These are phyloP conservation scores for Coemansia nantahalensis DNA, from an alignment of 192 early-diverging fungal genomes.

Conservation along the genomic window DNA sequence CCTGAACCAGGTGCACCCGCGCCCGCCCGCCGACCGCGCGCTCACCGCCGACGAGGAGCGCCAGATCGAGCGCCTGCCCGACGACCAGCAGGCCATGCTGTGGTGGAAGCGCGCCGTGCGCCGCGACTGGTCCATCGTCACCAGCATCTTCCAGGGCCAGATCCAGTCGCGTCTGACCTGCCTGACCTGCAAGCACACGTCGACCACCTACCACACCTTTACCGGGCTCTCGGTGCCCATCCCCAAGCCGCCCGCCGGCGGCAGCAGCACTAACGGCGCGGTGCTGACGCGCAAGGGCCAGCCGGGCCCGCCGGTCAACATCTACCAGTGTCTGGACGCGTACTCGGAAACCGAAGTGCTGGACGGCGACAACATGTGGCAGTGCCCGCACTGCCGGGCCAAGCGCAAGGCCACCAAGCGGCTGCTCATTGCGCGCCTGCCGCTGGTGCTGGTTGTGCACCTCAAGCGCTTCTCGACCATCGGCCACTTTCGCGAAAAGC, in stretches of 20 bases:
- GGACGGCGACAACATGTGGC: conserved; percentile 89
- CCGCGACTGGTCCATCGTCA: conserved; percentile 80
- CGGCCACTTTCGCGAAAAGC: conserved; percentile 88
- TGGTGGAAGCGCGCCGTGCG: conserved; percentile 75
- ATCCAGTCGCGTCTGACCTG: conserved; percentile 48
- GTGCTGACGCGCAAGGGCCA: conserved; percentile 20
- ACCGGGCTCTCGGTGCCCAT: conserved; percentile 90
- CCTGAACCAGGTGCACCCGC: conserved; percentile 64
- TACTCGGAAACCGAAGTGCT: conserved; percentile 83
- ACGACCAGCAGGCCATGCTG: conserved; percentile 57
- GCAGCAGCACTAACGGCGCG: conserved; percentile 27
- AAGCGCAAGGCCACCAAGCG: conserved; percentile 75
- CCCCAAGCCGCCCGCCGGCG: conserved; percentile 44
- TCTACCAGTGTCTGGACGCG: conserved; percentile 80
- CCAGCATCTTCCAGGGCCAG: conserved; percentile 85
- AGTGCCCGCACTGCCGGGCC: conserved; percentile 78
- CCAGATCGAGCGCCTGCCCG: conserved; percentile 69
- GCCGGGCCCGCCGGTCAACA: conserved; percentile 12
- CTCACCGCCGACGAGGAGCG: conserved; percentile 46
- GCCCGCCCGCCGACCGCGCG: conserved; percentile 44
- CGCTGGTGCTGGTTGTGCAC: conserved; percentile 85
- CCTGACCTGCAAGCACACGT: conserved; percentile 35
- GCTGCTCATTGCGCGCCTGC: conserved; percentile 73
- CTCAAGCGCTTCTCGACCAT: conserved; percentile 90
- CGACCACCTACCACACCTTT: conserved; percentile 79